A percentile compares a stretch with the other conserved stretches of the same genome.
Evolutionary conservation across 306 rosid species (phyloP).

Genomic region (Abrus pulchellus): DNA sequence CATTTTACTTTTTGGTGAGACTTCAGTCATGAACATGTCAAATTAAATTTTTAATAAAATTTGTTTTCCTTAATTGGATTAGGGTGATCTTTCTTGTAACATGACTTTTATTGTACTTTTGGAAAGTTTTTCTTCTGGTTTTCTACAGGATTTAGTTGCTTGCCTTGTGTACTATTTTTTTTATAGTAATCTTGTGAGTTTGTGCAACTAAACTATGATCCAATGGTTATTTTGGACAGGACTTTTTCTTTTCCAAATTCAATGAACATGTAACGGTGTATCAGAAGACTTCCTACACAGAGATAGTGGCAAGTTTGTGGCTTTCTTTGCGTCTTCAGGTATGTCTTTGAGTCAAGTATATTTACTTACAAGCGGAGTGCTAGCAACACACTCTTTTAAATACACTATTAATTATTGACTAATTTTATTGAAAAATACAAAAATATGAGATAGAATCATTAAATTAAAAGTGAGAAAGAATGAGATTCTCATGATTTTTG

Average conservation of each 20-base stretch:
- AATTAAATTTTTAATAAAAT: neutral
- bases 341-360: constrained; percentile 32
- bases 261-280: constrained; percentile 68
- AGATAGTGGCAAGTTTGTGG: constrained; percentile 93
- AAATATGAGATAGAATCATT: too few species aligned
- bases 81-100: neutral
- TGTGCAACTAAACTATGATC: constrained; percentile 26
- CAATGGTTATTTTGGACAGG: constrained; percentile 63
- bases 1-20: constrained; percentile 13
- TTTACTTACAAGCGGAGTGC: neutral
- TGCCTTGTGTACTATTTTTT: constrained; percentile 19
- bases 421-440: too few species aligned
- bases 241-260: constrained; percentile 76
- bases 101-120: constrained; percentile 23
- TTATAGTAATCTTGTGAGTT: constrained; percentile 21
- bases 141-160: constrained; percentile 39
- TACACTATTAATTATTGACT: too few species aligned
- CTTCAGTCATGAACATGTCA: constrained; percentile 9
- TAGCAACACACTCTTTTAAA: too few species aligned
- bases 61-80: constrained; percentile 13
- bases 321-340: constrained; percentile 98
- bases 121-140: neutral
- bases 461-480: too few species aligned
- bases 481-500: too few species aligned
- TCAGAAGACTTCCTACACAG: constrained; percentile 96